These are phyloP conservation scores for Leccinum obscurum DNA, from an alignment of 768 basidiomycete genomes.

Conservation along the genomic window DNA sequence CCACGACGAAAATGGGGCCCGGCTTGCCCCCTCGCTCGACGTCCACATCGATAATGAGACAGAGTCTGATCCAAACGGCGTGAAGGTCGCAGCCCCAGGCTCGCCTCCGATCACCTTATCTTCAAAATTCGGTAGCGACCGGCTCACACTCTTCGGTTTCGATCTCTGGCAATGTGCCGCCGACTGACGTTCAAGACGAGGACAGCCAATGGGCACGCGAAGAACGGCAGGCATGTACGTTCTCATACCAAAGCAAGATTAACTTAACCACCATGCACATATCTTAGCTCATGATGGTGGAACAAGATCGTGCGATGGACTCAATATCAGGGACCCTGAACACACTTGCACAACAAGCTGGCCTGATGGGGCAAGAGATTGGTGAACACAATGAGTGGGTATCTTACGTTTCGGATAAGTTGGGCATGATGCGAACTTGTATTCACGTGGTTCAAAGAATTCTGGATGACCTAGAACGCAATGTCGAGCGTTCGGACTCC, in stretches of 20 bases:
- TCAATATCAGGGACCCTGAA: constrained; percentile 84
- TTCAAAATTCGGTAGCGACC: constrained; percentile 16
- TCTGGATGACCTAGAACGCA: constrained; percentile 73
- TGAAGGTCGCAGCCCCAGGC: neutral
- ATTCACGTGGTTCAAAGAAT: constrained; percentile 49
- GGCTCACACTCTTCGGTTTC: constrained; percentile 18
- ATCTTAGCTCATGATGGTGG: constrained; percentile 73
- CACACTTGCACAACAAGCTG: constrained; percentile 87
- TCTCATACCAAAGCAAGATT: neutral
- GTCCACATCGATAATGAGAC: constrained; percentile 44
- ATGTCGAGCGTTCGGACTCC: constrained; percentile 67
- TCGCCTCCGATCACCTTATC: constrained; percentile 19
- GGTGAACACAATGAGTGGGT: constrained; percentile 86
- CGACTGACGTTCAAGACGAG: constrained; percentile 50
- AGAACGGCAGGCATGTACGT: constrained; percentile 72
- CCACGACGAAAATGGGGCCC: constrained; percentile 32
- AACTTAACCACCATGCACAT: neutral
- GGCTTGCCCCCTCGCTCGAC: constrained; percentile 44
- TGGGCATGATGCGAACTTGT: neutral
- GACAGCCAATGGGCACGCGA: constrained; percentile 81
- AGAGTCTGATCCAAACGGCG: constrained; percentile 65
- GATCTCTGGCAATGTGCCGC: constrained; percentile 11
- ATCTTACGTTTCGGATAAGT: constrained; percentile 12
- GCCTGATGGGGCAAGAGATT: constrained; percentile 92
- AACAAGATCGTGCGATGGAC: constrained; percentile 89